Evolutionary conservation across 1,284 basidiomycete genomes (phyloP), one percentile per base, ranked within the genome.

Genomic region (Leccinum olivaceoglutinosum): DNA sequence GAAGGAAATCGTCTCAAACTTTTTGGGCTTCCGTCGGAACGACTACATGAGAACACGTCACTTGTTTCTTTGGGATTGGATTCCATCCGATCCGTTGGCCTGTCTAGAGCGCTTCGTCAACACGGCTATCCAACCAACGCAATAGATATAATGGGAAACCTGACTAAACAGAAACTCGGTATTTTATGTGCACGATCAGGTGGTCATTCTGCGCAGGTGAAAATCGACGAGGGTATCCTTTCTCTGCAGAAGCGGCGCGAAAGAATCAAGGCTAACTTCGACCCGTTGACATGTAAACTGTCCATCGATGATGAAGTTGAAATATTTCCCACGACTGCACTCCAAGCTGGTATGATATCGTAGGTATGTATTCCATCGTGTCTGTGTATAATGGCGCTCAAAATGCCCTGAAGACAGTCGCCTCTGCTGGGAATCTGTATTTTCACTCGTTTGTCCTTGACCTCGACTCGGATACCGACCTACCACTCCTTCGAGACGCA

Each of bases 291-390:
- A 58, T 62, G 67, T 67, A 64, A 66, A 66, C 41, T 69, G 60
- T 60, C 67, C 68, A 29, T 64, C 11, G 68, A 69, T 8, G 81
- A 83, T 61, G 61, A 72, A 32, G 72, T 79, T 12, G 64, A 68
- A 12, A 61, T 80, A 25, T 78, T 73, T 63, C 79, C 81, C 16
- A 77, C 78, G 11, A 83, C 80, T 4, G 73, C 74, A 11, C 71
- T 83, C 14, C 81, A 83, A 69, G 74, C 79, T 16, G 81, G 81
- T 6, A 82, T 83, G 81, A 68, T 83, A 49, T 81, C 82, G 5
- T 82, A 83, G 73, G 81, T 81, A 66, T 39, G 71, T 66, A 11
- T 46, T 38, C 34, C 39, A 12, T 63, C 21, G 6, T 5, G 6
- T 5, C 58, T 6, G 36, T 53, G 60, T 63, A 11, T 21, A 3